Evolutionary conservation across 176 grass and related monocot species (phyloP).

Genomic region (Rhynchospora pubera): DNA sequence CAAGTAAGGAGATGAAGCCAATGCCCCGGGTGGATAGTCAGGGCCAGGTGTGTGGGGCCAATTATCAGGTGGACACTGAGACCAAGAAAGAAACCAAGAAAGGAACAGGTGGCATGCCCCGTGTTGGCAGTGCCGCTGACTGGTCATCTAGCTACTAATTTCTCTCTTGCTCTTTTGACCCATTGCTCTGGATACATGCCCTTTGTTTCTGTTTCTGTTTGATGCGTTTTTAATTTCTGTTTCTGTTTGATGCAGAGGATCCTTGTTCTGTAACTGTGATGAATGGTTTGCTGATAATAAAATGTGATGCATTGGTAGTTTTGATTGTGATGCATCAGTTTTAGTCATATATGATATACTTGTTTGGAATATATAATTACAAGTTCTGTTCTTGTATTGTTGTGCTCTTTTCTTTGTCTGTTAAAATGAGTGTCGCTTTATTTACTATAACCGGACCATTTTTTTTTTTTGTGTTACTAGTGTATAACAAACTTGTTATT

Average conservation of each 20-base stretch:
- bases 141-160: conserved; percentile 66
- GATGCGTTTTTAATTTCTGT: conserved; percentile 1
- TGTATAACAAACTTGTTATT: not conserved
- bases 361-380: not conserved
- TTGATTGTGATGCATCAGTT: not conserved
- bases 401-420: not conserved
- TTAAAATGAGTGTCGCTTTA: not conserved
- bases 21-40: conserved; percentile 77
- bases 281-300: conserved; percentile 2
- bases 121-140: conserved; percentile 72
- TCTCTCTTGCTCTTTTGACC: not conserved
- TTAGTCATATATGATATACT: not conserved
- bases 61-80: conserved; percentile 73
- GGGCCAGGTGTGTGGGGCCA: conserved; percentile 78
- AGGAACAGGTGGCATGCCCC: conserved; percentile 35
- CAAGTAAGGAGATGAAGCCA: conserved; percentile 70
- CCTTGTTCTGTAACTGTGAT: not conserved
- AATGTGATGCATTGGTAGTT: not conserved
- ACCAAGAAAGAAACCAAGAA: conserved; percentile 55
- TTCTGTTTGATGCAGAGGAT: not conserved
- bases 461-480: too few relatives aligned
- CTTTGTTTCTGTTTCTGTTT: not conserved
- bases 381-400: not conserved
- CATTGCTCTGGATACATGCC: not conserved
- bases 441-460: not conserved